phyloP scores from a whole-genome alignment of 2,329 filamentous ascomycete genomes.

The Aspergillus brunneoviolaceus region DNA sequence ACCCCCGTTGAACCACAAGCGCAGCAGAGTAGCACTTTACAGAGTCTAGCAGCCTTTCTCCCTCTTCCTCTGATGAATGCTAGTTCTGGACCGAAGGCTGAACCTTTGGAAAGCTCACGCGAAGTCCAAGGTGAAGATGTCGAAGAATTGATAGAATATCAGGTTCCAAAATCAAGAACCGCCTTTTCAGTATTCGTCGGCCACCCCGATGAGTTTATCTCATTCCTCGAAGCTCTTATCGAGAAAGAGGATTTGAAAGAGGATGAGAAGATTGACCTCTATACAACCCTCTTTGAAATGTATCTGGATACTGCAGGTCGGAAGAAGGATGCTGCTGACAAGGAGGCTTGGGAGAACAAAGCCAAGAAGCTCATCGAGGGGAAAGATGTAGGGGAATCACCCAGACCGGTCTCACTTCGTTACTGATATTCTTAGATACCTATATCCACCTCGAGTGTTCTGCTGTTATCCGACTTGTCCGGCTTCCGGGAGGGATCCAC shows the following conservation, averaged over 20 bases:
- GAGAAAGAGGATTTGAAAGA: slow-evolving; percentile 68
- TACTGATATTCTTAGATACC: slow-evolving; percentile 50
- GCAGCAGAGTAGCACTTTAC: slow-evolving; percentile 69
- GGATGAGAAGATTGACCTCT: slow-evolving; percentile 78
- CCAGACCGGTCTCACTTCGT: background rate
- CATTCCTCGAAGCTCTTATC: slow-evolving; percentile 86
- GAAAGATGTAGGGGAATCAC: slow-evolving; percentile 56
- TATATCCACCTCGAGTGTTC: slow-evolving; percentile 92
- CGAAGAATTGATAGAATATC: slow-evolving; percentile 62
- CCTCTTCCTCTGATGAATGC: slow-evolving; percentile 82
- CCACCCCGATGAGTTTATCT: slow-evolving; percentile 85
- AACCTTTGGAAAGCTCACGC: slow-evolving; percentile 28
- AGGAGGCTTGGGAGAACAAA: slow-evolving; percentile 82
- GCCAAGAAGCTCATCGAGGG: slow-evolving; percentile 85
- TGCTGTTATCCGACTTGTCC: slow-evolving; percentile 87
- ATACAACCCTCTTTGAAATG: slow-evolving; percentile 97
- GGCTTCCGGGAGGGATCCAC: slow-evolving; percentile 88
- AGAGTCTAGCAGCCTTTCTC: slow-evolving; percentile 80
- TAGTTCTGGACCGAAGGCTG: slow-evolving; percentile 45
- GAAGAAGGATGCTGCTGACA: slow-evolving; percentile 64
- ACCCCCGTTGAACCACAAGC: slow-evolving; percentile 49
- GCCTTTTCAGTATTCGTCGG: slow-evolving; percentile 97
- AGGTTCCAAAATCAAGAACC: slow-evolving; percentile 75
- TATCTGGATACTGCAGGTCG: slow-evolving; percentile 85
- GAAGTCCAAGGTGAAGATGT: slow-evolving; percentile 21